Evolutionary conservation across 208 protist species (phyloP), one percentile per base, ranked within the genome.

Genomic region (Acanthamoeba healyi): DNA sequence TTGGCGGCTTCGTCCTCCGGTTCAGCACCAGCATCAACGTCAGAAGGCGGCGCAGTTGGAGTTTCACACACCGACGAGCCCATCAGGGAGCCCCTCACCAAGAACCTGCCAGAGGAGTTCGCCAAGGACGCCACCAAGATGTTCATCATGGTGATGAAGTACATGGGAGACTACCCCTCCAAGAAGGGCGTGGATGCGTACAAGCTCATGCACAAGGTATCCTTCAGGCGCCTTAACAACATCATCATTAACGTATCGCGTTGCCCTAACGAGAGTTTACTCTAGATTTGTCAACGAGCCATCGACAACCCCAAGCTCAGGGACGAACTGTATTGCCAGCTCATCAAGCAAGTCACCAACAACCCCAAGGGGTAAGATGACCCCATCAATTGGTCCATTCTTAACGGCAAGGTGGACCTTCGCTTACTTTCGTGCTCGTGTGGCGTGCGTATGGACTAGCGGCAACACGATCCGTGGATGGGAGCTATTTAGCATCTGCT

Each of bases 121-220:
- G 29, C 61, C 19, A 70, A 70, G 61, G 26, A 70, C 5, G 61
- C 61, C 61, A 26, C n/a, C 61, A 70, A 70, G 61, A 70, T 70
- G 61, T 70, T 70, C 61, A 5, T 70, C 61, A 70, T 70, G 61
- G 61, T 96, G 10, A 14, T 46, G 0, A 96, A 95, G 46, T 38
- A 94, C 2, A 92, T 94, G 67, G n/a, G 84, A 12, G 34, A 91
- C 44, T 96, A 94, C 56, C 29, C 61, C 5, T 29, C 42, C 19
- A 82, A 42, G 42, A 82, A 54, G 72, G 34, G 34, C 38, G 6
- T 82, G 6, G 72, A 42, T 12, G 5, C 10, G 17, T 42, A 22
- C n/a, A 24, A 42, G 36, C 38, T 51, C 72, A 82, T 54, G 34
- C 38, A 82, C 24, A 54, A 82, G 38, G 72, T 15, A 51, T 15